A percentile compares a stretch with the other conserved stretches of the same genome.
phyloP scores from a whole-genome alignment of 306 rosid species.

The Quercus cerris region DNA sequence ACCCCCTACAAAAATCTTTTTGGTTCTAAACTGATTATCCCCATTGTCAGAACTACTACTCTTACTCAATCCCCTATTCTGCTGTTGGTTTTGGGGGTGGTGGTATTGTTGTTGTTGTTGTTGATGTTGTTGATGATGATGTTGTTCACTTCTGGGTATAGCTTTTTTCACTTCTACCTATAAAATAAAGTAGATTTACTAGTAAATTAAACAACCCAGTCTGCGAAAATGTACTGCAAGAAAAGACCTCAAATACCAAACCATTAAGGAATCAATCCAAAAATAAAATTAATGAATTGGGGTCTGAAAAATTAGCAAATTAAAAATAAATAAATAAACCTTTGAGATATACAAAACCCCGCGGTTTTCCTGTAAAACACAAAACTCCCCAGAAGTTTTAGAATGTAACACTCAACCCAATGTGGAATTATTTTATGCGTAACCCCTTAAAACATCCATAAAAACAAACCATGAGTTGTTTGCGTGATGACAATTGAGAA shows the following conservation, averaged over 20 bases:
- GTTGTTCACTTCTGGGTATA: constrained; percentile 52
- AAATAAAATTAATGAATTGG: no score
- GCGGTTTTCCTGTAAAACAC: no score
- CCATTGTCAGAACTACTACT: constrained; percentile 34
- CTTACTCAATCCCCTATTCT: constrained; percentile 33
- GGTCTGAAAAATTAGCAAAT: no score
- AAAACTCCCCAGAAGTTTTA: no score
- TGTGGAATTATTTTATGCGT: no score
- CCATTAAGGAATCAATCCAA: no score
- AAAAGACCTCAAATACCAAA: background rate
- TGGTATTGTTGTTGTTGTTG: constrained; percentile 28
- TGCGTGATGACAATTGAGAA: no score
- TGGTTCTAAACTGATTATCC: constrained; percentile 42
- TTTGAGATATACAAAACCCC: no score
- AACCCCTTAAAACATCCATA: no score
- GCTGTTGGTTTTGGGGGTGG: constrained; percentile 41
- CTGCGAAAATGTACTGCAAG: background rate
- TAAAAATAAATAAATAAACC: no score
- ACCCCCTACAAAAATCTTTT: constrained; percentile 86
- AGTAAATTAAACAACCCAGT: constrained; percentile 16
- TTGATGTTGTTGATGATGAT: constrained; percentile 23
- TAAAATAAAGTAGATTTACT: constrained; percentile 2
- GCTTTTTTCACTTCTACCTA: constrained; percentile 75
- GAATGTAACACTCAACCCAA: no score
- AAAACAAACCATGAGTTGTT: no score